phyloP scores from a whole-genome alignment of 2,329 filamentous ascomycete genomes.

The Hypoxylon rubiginosum region DNA sequence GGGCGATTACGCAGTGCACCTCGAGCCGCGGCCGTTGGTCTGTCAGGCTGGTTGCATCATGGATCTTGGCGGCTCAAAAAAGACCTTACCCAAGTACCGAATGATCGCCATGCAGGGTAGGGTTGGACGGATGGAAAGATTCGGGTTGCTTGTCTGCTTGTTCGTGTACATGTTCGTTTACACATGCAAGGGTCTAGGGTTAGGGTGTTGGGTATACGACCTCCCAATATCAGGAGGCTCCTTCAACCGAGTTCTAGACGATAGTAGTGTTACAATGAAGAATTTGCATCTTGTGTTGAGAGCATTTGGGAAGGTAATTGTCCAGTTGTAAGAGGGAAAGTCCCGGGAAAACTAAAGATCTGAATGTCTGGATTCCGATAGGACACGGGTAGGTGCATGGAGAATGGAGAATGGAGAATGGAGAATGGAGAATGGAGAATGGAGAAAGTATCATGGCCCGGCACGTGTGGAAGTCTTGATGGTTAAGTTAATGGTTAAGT shows the following conservation, averaged over 20 bases:
- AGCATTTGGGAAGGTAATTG: conserved; percentile 30
- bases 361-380: conserved; percentile 11
- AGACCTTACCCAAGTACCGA: conserved; percentile 43
- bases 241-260: conserved; percentile 8
- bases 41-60: conserved; percentile 29
- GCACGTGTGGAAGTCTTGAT: neutral
- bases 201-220: conserved; percentile 3
- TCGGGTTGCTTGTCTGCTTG: conserved; percentile 24
- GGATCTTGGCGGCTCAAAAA: conserved; percentile 38
- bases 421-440: neutral
- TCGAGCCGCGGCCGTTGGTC: conserved; percentile 30
- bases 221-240: conserved; percentile 14
- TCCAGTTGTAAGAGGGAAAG: conserved; percentile 8
- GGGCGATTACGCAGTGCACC: conserved; percentile 38
- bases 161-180: conserved; percentile 19
- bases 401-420: neutral
- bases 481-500: neutral
- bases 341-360: conserved; percentile 24
- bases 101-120: conserved; percentile 37
- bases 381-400: conserved; percentile 7
- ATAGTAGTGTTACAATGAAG: conserved; percentile 10
- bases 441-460: neutral
- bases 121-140: conserved; percentile 37
- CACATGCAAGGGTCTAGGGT: conserved; percentile 32
- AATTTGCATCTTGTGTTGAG: conserved; percentile 18